A percentile compares a stretch with the other conserved stretches of the same genome.
Evolutionary conservation across 2,329 filamentous ascomycete species (phyloP).

Genomic region (Ophiostoma novo-ulmi): DNA sequence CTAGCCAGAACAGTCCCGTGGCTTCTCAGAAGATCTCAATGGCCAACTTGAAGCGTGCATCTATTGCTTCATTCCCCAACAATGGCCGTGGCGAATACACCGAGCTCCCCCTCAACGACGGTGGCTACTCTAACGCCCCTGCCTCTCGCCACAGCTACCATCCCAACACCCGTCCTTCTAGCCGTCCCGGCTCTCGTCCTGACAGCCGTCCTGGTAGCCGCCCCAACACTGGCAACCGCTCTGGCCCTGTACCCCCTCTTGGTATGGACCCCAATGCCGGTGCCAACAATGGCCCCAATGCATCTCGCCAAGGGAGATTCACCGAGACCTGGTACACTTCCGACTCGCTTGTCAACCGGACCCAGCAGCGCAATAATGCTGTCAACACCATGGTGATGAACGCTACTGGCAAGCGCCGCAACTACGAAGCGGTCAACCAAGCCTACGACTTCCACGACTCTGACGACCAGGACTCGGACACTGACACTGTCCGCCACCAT

Average conservation of each 20-base stretch:
- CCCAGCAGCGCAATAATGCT: conserved; percentile 48
- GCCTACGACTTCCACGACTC: conserved; percentile 37
- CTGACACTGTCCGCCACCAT: conserved; percentile 36
- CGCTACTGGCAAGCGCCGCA: conserved; percentile 34
- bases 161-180: conserved; percentile 20
- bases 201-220: conserved; percentile 22
- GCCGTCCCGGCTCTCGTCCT: conserved; percentile 21
- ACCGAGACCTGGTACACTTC: conserved; percentile 53
- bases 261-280: background rate
- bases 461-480: conserved; percentile 32
- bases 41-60: conserved; percentile 41
- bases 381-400: conserved; percentile 35
- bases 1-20: conserved; percentile 46
- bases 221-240: background rate
- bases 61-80: conserved; percentile 33
- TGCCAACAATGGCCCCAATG: conserved; percentile 29
- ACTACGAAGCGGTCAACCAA: conserved; percentile 46
- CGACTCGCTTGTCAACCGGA: conserved; percentile 50
- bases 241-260: background rate
- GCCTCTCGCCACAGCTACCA: conserved; percentile 14
- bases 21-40: conserved; percentile 39
- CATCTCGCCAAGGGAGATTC: conserved; percentile 43
- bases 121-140: conserved; percentile 30
- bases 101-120: conserved; percentile 45
- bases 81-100: conserved; percentile 41